A percentile compares a stretch with the other conserved stretches of the same genome.
phyloP scores from a whole-genome alignment of 129 eudicot species.

The Flaveria bidentis region DNA sequence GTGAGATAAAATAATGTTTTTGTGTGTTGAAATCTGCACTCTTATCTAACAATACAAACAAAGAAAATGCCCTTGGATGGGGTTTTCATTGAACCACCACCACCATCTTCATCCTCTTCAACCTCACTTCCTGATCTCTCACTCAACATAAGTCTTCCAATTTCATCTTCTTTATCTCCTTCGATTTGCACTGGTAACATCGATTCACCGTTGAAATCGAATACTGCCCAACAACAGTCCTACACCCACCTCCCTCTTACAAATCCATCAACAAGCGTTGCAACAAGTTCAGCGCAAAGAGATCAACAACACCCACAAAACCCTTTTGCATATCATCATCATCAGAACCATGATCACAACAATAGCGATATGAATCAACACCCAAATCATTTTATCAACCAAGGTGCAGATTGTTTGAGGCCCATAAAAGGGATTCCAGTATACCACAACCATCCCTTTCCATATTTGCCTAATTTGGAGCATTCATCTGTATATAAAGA shows the following conservation, averaged over 20 bases:
- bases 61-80: slow-evolving; percentile 82
- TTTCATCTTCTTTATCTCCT: slow-evolving; percentile 19
- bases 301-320: slow-evolving; percentile 40
- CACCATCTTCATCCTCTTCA: slow-evolving; percentile 47
- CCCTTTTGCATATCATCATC: slow-evolving; percentile 31
- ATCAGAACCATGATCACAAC: slow-evolving; percentile 19
- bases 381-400: slow-evolving; percentile 1
- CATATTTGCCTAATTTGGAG: slow-evolving; percentile 58
- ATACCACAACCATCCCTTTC: slow-evolving; percentile 73
- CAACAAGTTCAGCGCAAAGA: slow-evolving; percentile 34
- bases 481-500: slow-evolving; percentile 47
- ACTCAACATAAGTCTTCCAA: slow-evolving; percentile 83
- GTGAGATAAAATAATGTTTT: slow-evolving; percentile 29
- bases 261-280: slow-evolving; percentile 39
- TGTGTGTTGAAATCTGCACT: slow-evolving; percentile 27
- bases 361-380: slow-evolving; percentile 17
- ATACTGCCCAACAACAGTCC: slow-evolving; percentile 24
- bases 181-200: slow-evolving; percentile 11
- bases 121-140: slow-evolving; percentile 81
- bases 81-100: slow-evolving; percentile 56
- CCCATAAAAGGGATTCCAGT: slow-evolving; percentile 93
- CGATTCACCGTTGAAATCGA: slow-evolving; percentile 27
- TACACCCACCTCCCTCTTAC: slow-evolving; percentile 63
- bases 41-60: slow-evolving; percentile 31
- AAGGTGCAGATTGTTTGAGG: slow-evolving; percentile 55